These are phyloP conservation scores for Pichia heedii DNA, from an alignment of 805 yeast genomes.

Conservation along the genomic window DNA sequence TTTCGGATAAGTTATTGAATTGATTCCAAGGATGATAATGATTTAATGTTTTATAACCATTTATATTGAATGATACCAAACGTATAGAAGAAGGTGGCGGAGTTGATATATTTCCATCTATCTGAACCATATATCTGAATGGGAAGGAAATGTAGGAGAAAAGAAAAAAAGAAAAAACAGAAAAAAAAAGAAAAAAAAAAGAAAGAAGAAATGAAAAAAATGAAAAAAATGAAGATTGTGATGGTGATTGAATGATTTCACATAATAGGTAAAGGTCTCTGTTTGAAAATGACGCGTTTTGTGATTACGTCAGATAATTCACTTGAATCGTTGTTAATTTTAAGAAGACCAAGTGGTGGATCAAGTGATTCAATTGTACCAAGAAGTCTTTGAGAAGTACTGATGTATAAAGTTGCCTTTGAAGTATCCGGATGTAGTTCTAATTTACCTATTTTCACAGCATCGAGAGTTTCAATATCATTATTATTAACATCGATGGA, in stretches of 20 bases:
- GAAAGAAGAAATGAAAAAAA: neutral
- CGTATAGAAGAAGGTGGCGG: conserved; percentile 10
- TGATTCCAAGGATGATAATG: conserved; percentile 81
- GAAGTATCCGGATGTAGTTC: conserved; percentile 35
- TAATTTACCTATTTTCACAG: conserved; percentile 38
- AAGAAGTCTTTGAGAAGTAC: conserved; percentile 59
- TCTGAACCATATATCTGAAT: neutral
- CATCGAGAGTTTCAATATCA: conserved; percentile 22
- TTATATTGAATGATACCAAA: conserved; percentile 61
- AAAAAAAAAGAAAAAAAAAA: neutral
- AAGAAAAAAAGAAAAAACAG: neutral
- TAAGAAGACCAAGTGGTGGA: conserved; percentile 57
- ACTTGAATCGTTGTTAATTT: conserved; percentile 32
- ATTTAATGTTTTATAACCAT: conserved; percentile 72
- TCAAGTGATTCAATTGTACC: conserved; percentile 53
- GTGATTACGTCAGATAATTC: conserved; percentile 51
- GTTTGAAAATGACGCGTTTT: conserved; percentile 51
- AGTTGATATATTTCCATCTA: conserved; percentile 5
- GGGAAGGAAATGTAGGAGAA: too few species aligned
- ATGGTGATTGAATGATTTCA: conserved; percentile 19
- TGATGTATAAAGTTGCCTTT: conserved; percentile 51
- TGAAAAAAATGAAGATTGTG: neutral
- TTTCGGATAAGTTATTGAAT: conserved; percentile 29
- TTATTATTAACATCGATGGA: too few species aligned
- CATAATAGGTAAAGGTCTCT: conserved; percentile 75